A percentile compares a stretch with the other conserved stretches of the same genome.
Conservation (phyloP, 805 yeast genomes). For the Torulaspora maleeae region DNA sequence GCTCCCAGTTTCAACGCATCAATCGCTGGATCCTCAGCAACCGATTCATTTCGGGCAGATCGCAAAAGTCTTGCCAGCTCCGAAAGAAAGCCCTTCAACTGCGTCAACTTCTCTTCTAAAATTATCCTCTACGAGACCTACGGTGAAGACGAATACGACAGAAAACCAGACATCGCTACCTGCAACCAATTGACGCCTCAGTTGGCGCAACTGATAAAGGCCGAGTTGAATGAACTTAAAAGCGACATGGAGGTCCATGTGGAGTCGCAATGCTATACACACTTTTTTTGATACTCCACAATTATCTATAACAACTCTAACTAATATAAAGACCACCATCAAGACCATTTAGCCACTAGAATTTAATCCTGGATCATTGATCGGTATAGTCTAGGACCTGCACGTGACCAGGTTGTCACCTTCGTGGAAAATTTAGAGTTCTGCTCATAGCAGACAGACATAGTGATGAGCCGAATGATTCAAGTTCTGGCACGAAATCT, state of each 20-base stretch:
- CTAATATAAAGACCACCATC: not conserved
- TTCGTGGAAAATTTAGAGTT: not conserved
- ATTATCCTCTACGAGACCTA: constrained; percentile 83
- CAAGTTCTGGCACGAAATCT: too few relatives aligned
- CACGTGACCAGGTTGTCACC: not conserved
- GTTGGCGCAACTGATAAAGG: constrained; percentile 79
- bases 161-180: constrained; percentile 89
- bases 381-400: not conserved
- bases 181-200: constrained; percentile 87
- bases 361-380: not conserved
- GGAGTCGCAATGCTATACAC: constrained; percentile 74
- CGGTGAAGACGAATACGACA: constrained; percentile 77
- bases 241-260: constrained; percentile 79
- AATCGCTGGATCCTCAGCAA: constrained; percentile 23
- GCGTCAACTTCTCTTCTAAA: constrained; percentile 69
- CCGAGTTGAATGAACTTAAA: constrained; percentile 77
- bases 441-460: not conserved
- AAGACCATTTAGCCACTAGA: not conserved
- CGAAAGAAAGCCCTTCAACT: constrained; percentile 1
- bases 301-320: not conserved
- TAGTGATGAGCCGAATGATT: not conserved
- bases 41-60: constrained; percentile 30
- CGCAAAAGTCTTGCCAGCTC: constrained; percentile 2
- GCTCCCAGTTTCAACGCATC: constrained; percentile 53
- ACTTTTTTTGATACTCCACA: constrained; percentile 51